phyloP scores from a whole-genome alignment of 768 basidiomycete species.

The Rhodosporidiobolus sp. region DNA sequence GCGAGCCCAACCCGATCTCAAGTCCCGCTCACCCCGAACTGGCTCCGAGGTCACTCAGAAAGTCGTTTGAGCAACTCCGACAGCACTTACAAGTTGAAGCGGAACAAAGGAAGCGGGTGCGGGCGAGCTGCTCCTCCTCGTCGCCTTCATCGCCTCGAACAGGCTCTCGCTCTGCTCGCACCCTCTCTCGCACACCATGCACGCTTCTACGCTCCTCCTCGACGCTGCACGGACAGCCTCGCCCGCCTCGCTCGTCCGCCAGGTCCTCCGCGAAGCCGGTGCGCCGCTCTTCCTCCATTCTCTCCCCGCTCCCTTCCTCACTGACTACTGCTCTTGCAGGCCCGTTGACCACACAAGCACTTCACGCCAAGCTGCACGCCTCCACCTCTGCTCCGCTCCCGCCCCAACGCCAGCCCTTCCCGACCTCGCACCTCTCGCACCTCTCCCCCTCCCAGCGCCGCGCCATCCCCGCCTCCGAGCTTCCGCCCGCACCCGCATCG shows the following conservation, averaged over 20 bases:
- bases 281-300: not conserved
- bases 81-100: not conserved
- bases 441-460: not conserved
- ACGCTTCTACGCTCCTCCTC: not conserved
- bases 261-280: not conserved
- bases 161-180: not conserved
- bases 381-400: not conserved
- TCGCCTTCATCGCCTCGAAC: not conserved
- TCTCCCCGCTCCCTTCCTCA: not conserved
- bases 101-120: not conserved
- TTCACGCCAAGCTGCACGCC: not conserved
- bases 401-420: not conserved
- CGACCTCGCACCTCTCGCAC: not conserved
- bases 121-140: too few relatives aligned
- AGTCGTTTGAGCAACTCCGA: not conserved
- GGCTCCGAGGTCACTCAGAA: not conserved
- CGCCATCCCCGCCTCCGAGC: not conserved
- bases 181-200: not conserved
- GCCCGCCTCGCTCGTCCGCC: not conserved
- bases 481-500: not conserved
- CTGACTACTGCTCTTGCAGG: not conserved
- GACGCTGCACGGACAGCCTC: not conserved
- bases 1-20: too few relatives aligned
- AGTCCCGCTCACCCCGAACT: not conserved
- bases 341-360: not conserved